phyloP scores from a whole-genome alignment of 306 rosid genomes.

The Quercus engelmannii region DNA sequence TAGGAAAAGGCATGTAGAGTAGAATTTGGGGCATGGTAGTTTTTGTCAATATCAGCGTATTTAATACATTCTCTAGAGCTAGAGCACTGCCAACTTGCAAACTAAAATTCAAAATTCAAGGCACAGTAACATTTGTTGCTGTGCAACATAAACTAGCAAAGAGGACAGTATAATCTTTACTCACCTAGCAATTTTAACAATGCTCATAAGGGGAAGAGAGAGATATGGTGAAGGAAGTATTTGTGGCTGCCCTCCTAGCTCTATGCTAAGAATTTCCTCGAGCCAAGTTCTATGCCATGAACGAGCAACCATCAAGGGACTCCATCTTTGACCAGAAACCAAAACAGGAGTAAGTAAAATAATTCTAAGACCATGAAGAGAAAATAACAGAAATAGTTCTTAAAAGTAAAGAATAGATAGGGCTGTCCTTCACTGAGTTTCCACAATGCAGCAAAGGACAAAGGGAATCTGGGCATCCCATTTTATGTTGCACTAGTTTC shows the following conservation, averaged over 20 bases:
- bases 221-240: constrained; percentile 70
- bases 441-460: constrained; percentile 8
- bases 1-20: background rate
- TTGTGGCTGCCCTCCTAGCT: constrained; percentile 42
- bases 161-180: constrained; percentile 6
- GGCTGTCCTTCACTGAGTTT: constrained; percentile 1
- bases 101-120: background rate
- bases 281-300: constrained; percentile 86
- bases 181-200: constrained; percentile 79
- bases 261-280: constrained; percentile 65
- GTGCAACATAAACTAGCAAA: background rate
- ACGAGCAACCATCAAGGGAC: constrained; percentile 85
- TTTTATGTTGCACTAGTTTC: background rate
- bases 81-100: background rate
- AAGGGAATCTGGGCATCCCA: background rate
- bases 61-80: background rate
- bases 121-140: background rate
- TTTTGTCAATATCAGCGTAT: background rate
- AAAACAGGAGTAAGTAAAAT: constrained; percentile 10
- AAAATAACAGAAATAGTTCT: background rate
- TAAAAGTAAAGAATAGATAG: background rate
- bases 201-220: constrained; percentile 93
- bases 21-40: constrained; percentile 4
- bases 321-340: constrained; percentile 64
- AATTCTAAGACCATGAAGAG: constrained; percentile 1